A percentile compares a stretch with the other conserved stretches of the same genome.
phyloP scores from a whole-genome alignment of 2,329 filamentous ascomycete genomes.

The Piedraia hortae region DNA sequence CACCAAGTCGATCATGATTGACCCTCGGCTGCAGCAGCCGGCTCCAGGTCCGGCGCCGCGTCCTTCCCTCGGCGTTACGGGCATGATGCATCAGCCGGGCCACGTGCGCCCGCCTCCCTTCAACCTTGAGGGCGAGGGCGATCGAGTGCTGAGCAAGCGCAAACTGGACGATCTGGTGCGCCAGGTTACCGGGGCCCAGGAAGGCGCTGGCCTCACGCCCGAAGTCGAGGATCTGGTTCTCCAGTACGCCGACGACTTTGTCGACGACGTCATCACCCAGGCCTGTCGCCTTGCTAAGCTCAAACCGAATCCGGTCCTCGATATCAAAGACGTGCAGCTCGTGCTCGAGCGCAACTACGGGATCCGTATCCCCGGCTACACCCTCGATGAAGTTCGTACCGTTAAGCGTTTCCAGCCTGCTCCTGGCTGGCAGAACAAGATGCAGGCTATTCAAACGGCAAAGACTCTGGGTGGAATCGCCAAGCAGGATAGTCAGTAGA shows the following conservation, averaged over 20 bases:
- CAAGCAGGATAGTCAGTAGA: constrained; percentile 4
- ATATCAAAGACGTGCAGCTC: constrained; percentile 38
- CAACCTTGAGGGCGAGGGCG: constrained; percentile 71
- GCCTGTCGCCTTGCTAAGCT: constrained; percentile 85
- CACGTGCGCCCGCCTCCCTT: constrained; percentile 58
- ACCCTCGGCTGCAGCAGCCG: constrained; percentile 43
- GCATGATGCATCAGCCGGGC: constrained; percentile 67
- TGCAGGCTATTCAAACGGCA: constrained; percentile 83
- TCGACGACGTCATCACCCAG: constrained; percentile 65
- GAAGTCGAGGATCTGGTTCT: constrained; percentile 94
- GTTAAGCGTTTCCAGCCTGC: constrained; percentile 82
- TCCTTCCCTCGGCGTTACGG: constrained; percentile 65
- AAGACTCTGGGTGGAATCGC: constrained; percentile 34
- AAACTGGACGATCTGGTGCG: constrained; percentile 87
- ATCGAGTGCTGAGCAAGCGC: constrained; percentile 88
- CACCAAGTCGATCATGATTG: constrained; percentile 49
- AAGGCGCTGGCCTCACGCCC: constrained; percentile 47
- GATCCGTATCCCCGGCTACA: constrained; percentile 70
- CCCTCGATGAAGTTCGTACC: constrained; percentile 76
- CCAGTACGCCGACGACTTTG: constrained; percentile 73
- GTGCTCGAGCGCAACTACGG: constrained; percentile 37
- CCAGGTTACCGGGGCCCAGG: constrained; percentile 49
- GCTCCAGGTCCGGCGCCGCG: constrained; percentile 44
- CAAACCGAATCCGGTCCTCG: constrained; percentile 66
- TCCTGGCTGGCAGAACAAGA: constrained; percentile 77